Evolutionary conservation across 2,329 filamentous ascomycete species (phyloP).

Genomic region (Diaporthe sp.): DNA sequence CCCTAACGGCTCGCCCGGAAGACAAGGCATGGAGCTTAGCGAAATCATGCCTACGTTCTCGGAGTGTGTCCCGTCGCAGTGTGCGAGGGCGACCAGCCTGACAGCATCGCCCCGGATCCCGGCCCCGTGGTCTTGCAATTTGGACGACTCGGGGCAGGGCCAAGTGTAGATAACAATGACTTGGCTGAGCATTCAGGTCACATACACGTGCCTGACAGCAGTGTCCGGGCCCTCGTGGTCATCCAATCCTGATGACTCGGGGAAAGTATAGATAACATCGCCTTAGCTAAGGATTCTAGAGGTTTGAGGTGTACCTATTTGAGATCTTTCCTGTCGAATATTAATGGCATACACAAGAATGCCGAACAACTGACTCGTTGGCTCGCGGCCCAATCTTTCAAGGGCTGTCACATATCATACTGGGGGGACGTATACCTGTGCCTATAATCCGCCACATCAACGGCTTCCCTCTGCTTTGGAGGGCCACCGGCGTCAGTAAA

Average conservation of each 20-base stretch:
- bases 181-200: not conserved
- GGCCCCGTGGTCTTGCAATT: not conserved
- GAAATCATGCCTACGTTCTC: slow-evolving; percentile 6
- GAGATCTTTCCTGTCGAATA: not conserved
- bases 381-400: not conserved
- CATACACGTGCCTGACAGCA: not conserved
- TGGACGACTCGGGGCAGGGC: not conserved
- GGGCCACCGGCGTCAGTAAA: not conserved
- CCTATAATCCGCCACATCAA: not conserved
- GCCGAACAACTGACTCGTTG: slow-evolving; percentile 1
- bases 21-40: not conserved
- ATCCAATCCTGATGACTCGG: slow-evolving; percentile 13
- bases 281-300: not conserved
- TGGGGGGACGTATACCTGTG: not conserved
- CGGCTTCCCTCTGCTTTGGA: not conserved
- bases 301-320: not conserved
- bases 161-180: not conserved
- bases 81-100: not conserved
- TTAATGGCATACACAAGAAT: not conserved
- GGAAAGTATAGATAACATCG: slow-evolving; percentile 18
- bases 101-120: not conserved
- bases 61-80: not conserved
- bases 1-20: not conserved
- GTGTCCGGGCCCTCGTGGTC: not conserved
- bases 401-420: not conserved